Evolutionary conservation across 768 basidiomycete species (phyloP).

Genomic region (Mycena rosella): DNA sequence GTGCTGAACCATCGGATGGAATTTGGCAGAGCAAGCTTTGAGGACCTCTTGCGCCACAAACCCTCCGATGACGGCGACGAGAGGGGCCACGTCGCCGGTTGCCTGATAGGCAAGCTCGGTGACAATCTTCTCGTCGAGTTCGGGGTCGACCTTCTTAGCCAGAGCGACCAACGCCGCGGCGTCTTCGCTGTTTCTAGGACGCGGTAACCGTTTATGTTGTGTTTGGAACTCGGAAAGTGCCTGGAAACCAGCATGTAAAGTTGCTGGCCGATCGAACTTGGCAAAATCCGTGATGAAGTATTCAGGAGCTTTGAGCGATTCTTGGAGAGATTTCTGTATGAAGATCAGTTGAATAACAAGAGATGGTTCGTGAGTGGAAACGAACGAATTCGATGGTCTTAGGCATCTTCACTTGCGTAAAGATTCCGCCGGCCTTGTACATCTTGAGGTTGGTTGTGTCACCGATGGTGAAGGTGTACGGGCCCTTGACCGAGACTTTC

Average conservation of each 20-base stretch:
- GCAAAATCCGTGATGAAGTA: slow-evolving; percentile 96
- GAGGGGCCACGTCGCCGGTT: slow-evolving; percentile 87
- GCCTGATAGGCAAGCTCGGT: slow-evolving; percentile 93
- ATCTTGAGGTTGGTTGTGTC: slow-evolving; percentile 83
- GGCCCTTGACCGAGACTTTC: slow-evolving; percentile 94
- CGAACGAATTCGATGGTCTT: slow-evolving; percentile 94
- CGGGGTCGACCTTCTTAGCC: slow-evolving; percentile 82
- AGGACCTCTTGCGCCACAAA: slow-evolving; percentile 98
- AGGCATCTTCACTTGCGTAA: slow-evolving; percentile 99
- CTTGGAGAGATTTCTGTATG: slow-evolving; percentile 91
- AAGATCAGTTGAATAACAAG: slow-evolving; percentile 17
- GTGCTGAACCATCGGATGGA: slow-evolving; percentile 95
- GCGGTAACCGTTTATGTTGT: slow-evolving; percentile 77
- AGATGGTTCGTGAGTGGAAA: slow-evolving; percentile 31
- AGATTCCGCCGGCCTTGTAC: slow-evolving; percentile 92
- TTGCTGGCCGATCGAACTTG: slow-evolving; percentile 93
- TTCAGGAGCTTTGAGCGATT: slow-evolving; percentile 86
- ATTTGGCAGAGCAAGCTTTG: slow-evolving; percentile 97
- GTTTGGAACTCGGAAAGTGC: slow-evolving; percentile 85
- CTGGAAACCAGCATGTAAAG: slow-evolving; percentile 95
- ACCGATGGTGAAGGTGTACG: slow-evolving; percentile 97
- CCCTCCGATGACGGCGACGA: slow-evolving; percentile 94
- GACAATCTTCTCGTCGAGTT: slow-evolving; percentile 85
- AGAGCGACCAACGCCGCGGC: slow-evolving; percentile 78
- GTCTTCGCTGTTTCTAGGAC: slow-evolving; percentile 86